Evolutionary conservation across 2,329 filamentous ascomycete genomes (phyloP).

Genomic region (Cordyceps fumosorosea): DNA sequence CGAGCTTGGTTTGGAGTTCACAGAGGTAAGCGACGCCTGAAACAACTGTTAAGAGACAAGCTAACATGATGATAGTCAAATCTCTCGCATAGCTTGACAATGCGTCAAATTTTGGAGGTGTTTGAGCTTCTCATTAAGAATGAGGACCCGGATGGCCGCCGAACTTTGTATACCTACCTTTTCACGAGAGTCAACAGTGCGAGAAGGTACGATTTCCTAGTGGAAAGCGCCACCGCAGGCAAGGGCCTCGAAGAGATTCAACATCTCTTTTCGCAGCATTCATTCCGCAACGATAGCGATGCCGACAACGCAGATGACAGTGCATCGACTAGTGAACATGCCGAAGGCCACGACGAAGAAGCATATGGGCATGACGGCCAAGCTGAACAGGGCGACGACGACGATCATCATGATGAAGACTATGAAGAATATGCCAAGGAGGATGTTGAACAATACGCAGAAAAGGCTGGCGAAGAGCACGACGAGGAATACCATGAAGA

Average conservation of each 20-base stretch:
- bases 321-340: constrained; percentile 15
- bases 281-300: neutral
- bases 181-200: constrained; percentile 33
- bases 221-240: constrained; percentile 36
- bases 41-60: neutral
- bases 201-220: constrained; percentile 32
- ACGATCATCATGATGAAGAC: constrained; percentile 16
- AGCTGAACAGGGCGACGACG: constrained; percentile 7
- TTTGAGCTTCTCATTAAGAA: constrained; percentile 38
- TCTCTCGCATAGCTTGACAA: constrained; percentile 29
- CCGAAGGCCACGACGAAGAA: constrained; percentile 20
- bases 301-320: constrained; percentile 13
- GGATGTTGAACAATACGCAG: constrained; percentile 16
- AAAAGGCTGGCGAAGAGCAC: constrained; percentile 17
- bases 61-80: constrained; percentile 31
- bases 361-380: neutral
- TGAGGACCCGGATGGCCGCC: constrained; percentile 32
- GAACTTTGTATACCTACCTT: constrained; percentile 36
- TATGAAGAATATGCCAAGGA: constrained; percentile 13
- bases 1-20: constrained; percentile 46
- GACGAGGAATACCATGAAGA: constrained; percentile 15
- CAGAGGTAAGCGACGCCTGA: constrained; percentile 33
- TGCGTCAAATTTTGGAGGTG: constrained; percentile 36
- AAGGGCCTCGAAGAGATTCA: constrained; percentile 36
- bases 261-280: constrained; percentile 26